Evolutionary conservation across 192 early-diverging fungal species (phyloP), one percentile per base, ranked within the genome.

Genomic region (Rhizophagus prolifer): DNA sequence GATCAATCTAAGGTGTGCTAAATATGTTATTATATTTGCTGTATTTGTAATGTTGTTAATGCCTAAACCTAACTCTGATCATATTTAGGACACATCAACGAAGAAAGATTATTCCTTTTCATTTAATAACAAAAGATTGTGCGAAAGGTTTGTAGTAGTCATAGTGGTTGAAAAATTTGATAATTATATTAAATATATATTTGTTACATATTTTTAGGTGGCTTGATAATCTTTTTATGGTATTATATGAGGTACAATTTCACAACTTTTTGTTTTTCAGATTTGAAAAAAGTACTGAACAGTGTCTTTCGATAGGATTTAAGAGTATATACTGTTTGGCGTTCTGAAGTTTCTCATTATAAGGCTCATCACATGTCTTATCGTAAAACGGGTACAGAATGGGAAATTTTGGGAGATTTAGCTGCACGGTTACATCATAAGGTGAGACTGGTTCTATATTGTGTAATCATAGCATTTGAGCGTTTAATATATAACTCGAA

Each of bases 181-280:
- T 61, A 23, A 23, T 59, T n/a, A 64, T 19, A 31, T 64, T 46
- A 46, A 28, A 44, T 9, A 44, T 21, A 64, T 23, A 10, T 31
- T 41, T 14, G 10, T 25, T 47, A 16, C 23, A 44, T 75, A 44
- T 28, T 63, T 38, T 54, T n/a, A 95, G 97, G 76, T 99, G 98
- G 98, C 88, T 99, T 68, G 98, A 99, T 81, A 98, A 99, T 83
- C 85, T 97, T 62, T 98, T 98, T 72, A 98, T 99, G 98, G 95
- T 99, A 3, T 84, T 99, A 60, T 99, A 97, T 79, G 97, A 98
- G 70, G 96, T 82, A 72, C 5, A 31, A 58, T 34, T 34, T n/a
- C 6, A 30, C 13, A 13, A 23, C 6, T 30, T 26, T 31, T 79
- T 61, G 10, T 79, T 34, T 9, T 0, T 26, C 16, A 23, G 4